phyloP scores from a whole-genome alignment of 257 asterid genomes.

The Jacaranda mimosifolia region DNA sequence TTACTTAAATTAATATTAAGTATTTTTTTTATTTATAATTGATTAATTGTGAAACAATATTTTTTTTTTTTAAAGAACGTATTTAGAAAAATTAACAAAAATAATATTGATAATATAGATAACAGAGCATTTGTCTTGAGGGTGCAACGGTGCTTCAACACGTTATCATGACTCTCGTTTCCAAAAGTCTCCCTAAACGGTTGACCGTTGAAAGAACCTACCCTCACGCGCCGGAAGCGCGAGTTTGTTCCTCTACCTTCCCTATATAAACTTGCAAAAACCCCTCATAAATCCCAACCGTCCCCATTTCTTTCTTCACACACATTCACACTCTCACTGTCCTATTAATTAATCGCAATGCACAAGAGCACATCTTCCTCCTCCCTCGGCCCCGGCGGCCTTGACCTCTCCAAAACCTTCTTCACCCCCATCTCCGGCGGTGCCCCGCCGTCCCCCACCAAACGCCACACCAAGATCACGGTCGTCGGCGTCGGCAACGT shows the following conservation, averaged over 20 bases:
- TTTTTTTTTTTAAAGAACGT: no score
- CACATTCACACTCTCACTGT: not conserved
- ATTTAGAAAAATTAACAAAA: no score
- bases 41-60: no score
- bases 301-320: not conserved
- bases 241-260: not conserved
- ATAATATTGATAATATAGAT: no score
- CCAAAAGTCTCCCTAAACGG: not conserved
- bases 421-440: constrained; percentile 62
- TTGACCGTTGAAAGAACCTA: constrained; percentile 11
- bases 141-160: no score
- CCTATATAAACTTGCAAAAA: constrained; percentile 9
- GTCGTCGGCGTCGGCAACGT: constrained; percentile 92
- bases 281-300: not conserved
- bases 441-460: constrained; percentile 53
- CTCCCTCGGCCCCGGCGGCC: constrained; percentile 79
- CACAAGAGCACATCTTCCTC: constrained; percentile 63
- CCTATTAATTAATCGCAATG: constrained; percentile 37
- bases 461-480: constrained; percentile 76
- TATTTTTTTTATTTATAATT: no score
- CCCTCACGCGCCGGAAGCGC: not conserved
- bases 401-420: constrained; percentile 66
- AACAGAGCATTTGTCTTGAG: no score
- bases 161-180: no score
- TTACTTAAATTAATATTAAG: no score